Percentiles rank a stretch among this genome's conserved stretches.
phyloP scores from a whole-genome alignment of 148 eudicot species.

The Hydrangea macrophylla region DNA sequence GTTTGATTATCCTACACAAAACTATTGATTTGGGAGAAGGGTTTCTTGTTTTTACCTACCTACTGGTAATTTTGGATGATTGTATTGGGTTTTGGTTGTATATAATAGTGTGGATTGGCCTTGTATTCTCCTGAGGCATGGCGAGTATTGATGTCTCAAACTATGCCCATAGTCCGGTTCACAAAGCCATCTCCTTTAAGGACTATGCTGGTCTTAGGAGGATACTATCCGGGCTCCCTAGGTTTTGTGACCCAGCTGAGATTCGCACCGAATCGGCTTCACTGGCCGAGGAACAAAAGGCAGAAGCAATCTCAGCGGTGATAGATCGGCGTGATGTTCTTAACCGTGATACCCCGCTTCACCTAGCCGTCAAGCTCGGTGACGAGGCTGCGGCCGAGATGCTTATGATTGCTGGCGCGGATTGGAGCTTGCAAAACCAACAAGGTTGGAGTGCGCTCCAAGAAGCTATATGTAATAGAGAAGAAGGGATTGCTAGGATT shows the following conservation, averaged over 20 bases:
- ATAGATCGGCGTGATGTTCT: constrained; percentile 84
- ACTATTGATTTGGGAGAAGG: constrained; percentile 2
- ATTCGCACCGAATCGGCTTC: constrained; percentile 58
- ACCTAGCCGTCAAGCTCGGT: constrained; percentile 68
- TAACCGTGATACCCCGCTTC: constrained; percentile 79
- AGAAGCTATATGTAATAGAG: constrained; percentile 75
- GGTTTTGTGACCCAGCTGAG: constrained; percentile 58
- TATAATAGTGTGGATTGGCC: constrained; percentile 3
- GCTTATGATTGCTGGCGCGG: constrained; percentile 88
- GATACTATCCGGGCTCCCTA: constrained; percentile 60
- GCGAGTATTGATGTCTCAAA: constrained; percentile 55
- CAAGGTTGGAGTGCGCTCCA: constrained; percentile 94
- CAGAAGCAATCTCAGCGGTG: constrained; percentile 66
- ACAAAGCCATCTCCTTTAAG: constrained; percentile 51
- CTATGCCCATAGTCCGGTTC: constrained; percentile 74
- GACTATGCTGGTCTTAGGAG: constrained; percentile 60
- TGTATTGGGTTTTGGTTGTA: constrained; percentile 10
- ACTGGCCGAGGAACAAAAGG: constrained; percentile 69
- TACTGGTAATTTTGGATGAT: constrained; percentile 18
- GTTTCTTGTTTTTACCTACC: neutral
- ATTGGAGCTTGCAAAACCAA: constrained; percentile 93
- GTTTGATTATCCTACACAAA: neutral
- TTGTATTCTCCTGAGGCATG: constrained; percentile 26
- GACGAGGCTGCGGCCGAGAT: constrained; percentile 70
- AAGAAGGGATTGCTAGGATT: constrained; percentile 74